phyloP scores from a whole-genome alignment of 148 eudicot species.

The Amaranthus hypochondriacus region DNA sequence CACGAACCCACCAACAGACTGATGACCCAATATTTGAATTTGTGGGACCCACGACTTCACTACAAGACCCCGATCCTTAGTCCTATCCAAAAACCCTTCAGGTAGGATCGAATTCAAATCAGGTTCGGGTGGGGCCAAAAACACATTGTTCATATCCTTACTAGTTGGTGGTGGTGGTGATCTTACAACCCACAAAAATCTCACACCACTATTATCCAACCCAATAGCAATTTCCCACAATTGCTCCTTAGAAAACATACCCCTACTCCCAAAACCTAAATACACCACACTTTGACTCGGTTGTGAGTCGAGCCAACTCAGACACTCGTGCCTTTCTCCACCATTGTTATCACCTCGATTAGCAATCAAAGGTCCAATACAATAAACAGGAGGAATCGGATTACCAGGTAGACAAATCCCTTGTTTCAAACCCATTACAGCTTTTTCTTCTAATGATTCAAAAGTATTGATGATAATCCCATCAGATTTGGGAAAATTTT shows the following conservation, averaged over 20 bases:
- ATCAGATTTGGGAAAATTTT: slow-evolving; percentile 18
- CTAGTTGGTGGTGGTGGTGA: slow-evolving; percentile 46
- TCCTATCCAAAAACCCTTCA: slow-evolving; percentile 43
- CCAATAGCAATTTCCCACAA: slow-evolving; percentile 43
- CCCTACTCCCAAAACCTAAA: slow-evolving; percentile 53
- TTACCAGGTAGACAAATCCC: slow-evolving; percentile 30
- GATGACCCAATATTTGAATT: slow-evolving; percentile 36
- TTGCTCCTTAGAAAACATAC: slow-evolving; percentile 37
- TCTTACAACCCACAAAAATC: slow-evolving; percentile 59
- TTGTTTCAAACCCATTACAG: slow-evolving; percentile 24
- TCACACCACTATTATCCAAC: slow-evolving; percentile 44
- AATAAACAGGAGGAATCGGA: slow-evolving; percentile 37
- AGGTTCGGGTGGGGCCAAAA: slow-evolving; percentile 26
- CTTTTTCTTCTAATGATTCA: slow-evolving; percentile 29
- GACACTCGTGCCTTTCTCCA: slow-evolving; percentile 33
- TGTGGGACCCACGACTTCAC: slow-evolving; percentile 63
- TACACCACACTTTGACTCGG: slow-evolving; percentile 47
- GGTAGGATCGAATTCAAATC: slow-evolving; percentile 43
- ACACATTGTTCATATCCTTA: slow-evolving; percentile 3
- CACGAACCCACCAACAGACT: slow-evolving; percentile 58
- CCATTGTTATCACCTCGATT: neutral
- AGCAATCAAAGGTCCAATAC: slow-evolving; percentile 46
- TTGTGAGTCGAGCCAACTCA: slow-evolving; percentile 46
- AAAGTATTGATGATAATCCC: slow-evolving; percentile 43
- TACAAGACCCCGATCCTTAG: slow-evolving; percentile 40